phyloP scores from a whole-genome alignment of 495 filamentous ascomycete species.

The Penicillium argentinense region DNA sequence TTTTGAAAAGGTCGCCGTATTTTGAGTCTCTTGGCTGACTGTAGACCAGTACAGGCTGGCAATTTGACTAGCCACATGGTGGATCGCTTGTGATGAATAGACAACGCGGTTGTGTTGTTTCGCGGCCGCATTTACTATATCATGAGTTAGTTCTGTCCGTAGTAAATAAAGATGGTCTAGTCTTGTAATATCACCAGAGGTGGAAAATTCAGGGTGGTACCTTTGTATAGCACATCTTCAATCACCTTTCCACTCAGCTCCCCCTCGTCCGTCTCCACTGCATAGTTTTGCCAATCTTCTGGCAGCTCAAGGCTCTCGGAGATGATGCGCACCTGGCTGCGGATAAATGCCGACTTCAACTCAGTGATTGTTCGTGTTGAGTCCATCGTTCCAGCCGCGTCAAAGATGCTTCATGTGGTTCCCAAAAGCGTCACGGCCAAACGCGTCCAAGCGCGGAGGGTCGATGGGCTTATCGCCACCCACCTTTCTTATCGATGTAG shows the following conservation, averaged over 20 bases:
- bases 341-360: conserved; percentile 64
- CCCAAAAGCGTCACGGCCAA: no score
- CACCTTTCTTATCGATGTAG: background rate
- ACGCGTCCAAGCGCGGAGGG: background rate
- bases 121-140: conserved; percentile 62
- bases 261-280: conserved; percentile 42
- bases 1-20: conserved; percentile 32
- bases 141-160: conserved; percentile 14
- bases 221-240: conserved; percentile 54
- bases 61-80: conserved; percentile 82
- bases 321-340: conserved; percentile 61
- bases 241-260: conserved; percentile 54
- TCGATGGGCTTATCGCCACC: background rate
- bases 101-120: conserved; percentile 69
- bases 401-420: conserved; percentile 2
- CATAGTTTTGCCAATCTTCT: conserved; percentile 55
- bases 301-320: conserved; percentile 55
- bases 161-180: no score
- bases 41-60: conserved; percentile 66
- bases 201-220: conserved; percentile 25
- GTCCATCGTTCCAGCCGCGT: conserved; percentile 36
- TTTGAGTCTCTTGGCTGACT: conserved; percentile 46
- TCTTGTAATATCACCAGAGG: background rate
- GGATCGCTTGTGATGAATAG: conserved; percentile 71
- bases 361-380: conserved; percentile 53